Conservation (phyloP, 2,329 filamentous ascomycete species). For the Colletotrichum acutatum region DNA sequence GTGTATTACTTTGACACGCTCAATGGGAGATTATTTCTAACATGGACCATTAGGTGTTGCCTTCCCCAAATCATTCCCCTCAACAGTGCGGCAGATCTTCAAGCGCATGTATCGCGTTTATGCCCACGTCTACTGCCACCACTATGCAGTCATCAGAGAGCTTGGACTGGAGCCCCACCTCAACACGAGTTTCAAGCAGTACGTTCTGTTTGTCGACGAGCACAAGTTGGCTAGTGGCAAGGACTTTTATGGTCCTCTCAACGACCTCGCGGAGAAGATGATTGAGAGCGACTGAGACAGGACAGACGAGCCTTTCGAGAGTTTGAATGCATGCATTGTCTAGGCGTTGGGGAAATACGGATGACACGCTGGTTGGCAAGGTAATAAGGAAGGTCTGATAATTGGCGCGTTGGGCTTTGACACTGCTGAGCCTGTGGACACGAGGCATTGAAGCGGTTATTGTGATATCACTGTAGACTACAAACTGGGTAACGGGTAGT, state of each 20-base stretch:
- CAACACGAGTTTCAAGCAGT: constrained; percentile 99
- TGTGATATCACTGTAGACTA: constrained; percentile 37
- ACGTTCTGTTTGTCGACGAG: constrained; percentile 98
- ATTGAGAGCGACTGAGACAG: constrained; percentile 81
- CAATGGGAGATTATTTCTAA: constrained; percentile 20
- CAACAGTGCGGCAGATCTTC: constrained; percentile 93
- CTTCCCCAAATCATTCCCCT: constrained; percentile 92
- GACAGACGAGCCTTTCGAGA: neutral
- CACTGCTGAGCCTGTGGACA: neutral
- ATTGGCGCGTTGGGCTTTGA: constrained; percentile 19
- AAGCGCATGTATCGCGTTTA: constrained; percentile 99
- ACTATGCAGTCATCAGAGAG: constrained; percentile 96
- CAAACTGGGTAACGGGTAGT: constrained; percentile 17
- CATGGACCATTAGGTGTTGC: constrained; percentile 73
- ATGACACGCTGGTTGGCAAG: constrained; percentile 10
- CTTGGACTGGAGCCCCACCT: constrained; percentile 95
- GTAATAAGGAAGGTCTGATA: constrained; percentile 28
- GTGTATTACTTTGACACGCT: constrained; percentile 36
- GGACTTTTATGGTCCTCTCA: constrained; percentile 96
- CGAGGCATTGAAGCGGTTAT: constrained; percentile 19
- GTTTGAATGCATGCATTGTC: constrained; percentile 28
- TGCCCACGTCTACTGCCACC: constrained; percentile 99
- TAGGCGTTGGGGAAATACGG: constrained; percentile 34
- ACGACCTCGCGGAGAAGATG: constrained; percentile 98
- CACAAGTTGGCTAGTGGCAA: constrained; percentile 91